Evolutionary conservation across 805 yeast species (phyloP).

Genomic region (Komagataella pastoris): DNA sequence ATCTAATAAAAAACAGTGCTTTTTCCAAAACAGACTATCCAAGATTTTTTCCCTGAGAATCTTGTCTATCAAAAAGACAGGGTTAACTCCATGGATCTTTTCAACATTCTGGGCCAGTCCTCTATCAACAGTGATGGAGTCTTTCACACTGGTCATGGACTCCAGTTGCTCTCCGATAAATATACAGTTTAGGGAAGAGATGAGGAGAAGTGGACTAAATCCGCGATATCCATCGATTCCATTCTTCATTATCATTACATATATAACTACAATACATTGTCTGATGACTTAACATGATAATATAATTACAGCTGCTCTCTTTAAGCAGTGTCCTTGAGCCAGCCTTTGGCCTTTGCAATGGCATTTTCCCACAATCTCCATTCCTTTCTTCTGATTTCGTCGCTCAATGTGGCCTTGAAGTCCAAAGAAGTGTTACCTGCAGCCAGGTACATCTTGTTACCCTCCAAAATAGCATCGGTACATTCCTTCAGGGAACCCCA

Average conservation of each 20-base stretch:
- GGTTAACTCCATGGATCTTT: constrained; percentile 29
- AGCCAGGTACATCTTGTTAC: constrained; percentile 10
- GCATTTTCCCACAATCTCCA: constrained; percentile 84
- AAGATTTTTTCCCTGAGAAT: constrained; percentile 42
- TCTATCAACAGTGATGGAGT: constrained; percentile 15
- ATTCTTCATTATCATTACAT: background rate
- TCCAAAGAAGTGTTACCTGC: background rate
- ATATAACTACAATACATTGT: background rate
- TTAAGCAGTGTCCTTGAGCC: constrained; percentile 31
- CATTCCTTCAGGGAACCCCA: constrained; percentile 75
- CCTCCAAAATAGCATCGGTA: constrained; percentile 23
- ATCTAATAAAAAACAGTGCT: constrained; percentile 35
- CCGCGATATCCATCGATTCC: background rate
- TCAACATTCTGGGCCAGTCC: constrained; percentile 16
- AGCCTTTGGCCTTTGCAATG: constrained; percentile 65
- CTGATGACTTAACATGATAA: background rate
- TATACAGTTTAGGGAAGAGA: no score
- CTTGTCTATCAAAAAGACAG: constrained; percentile 40
- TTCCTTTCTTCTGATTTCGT: constrained; percentile 40
- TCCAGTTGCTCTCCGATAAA: background rate
- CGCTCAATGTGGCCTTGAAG: constrained; percentile 27
- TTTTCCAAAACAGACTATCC: constrained; percentile 47
- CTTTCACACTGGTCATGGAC: background rate
- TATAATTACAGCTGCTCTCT: background rate
- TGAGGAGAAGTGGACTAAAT: background rate